phyloP scores from a whole-genome alignment of 768 basidiomycete species.

The Termitomyces sp. region DNA sequence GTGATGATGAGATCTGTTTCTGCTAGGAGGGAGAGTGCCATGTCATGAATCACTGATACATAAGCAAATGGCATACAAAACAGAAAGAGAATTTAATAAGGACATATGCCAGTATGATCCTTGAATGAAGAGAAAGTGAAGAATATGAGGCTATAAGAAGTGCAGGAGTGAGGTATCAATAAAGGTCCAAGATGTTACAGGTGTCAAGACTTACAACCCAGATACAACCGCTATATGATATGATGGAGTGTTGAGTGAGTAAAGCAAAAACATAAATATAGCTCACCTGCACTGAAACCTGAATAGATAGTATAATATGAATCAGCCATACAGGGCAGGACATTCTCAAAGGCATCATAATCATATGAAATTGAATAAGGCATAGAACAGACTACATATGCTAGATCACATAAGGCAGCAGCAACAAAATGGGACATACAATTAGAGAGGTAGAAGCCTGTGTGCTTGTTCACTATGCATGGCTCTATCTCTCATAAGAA shows the following conservation, averaged over 20 bases:
- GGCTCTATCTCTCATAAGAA: no score
- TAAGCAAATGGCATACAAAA: background rate
- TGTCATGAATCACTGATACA: background rate
- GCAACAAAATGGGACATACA: background rate
- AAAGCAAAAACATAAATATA: no score
- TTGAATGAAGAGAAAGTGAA: background rate
- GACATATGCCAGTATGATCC: background rate
- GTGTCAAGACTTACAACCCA: background rate
- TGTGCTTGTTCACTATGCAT: background rate
- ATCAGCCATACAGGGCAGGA: background rate
- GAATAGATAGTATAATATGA: background rate
- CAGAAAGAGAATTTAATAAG: no score
- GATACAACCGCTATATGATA: background rate
- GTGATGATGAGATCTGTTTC: background rate
- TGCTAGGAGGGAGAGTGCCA: background rate
- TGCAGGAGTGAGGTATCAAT: background rate
- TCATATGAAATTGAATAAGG: background rate
- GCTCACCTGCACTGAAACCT: background rate
- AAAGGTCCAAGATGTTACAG: background rate
- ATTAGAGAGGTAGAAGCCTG: background rate
- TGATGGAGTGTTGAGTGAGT: background rate
- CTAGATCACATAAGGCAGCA: background rate
- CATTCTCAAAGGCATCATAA: background rate
- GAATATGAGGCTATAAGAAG: background rate
- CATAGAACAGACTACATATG: background rate